Evolutionary conservation across 2,329 filamentous ascomycete genomes (phyloP), one percentile per base, ranked within the genome.

Genomic region (Aureobasidium melanogenum): DNA sequence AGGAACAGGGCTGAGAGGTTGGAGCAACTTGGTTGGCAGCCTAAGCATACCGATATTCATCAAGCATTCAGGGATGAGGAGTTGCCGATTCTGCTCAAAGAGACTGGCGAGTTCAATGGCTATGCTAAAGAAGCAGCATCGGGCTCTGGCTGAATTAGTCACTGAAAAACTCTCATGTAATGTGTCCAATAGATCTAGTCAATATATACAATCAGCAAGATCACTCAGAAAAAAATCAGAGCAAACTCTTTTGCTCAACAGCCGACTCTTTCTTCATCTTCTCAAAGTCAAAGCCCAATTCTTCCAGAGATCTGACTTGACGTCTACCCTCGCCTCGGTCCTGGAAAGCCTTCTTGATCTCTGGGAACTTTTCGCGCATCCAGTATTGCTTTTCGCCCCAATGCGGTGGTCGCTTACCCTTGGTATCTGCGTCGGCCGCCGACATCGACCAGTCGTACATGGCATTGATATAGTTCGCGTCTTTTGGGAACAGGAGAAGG

Each of bases 341-440:
- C 62, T 87, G 82, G 71, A 94, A 97, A 32, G 81, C 82, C 66
- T 85, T 81, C 72, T 90, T 88, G 38, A 92, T 88, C 14, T 85
- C 79, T 0, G 82, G 79, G 66, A 88, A 88, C 3, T 85, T 79
- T 62, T 82, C 79, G 19, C 92, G 80, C 69, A 88, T 81, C 89
- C 89, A 95, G 57, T 84, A 82, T 67, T 88, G 77, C 72, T 85
- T 82, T 50, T 84, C 82, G 9, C 82, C 80, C 91, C 92, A 97
- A 28, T 75, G 76, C 2, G 87, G 87, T 30, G 89, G 86, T 65
- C 80, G 47, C 72, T 91, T 93, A 1, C 87, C 87, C 15, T 74
- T 72, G 0, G 76, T 79, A 1, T 73, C 70, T 14, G 69, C 75
- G 32, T 66, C 60, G 3, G 58, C 50, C 0, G 81, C 80, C 39